Evolutionary conservation across 2,329 filamentous ascomycete genomes (phyloP).

Genomic region (Colletotrichum sp.): DNA sequence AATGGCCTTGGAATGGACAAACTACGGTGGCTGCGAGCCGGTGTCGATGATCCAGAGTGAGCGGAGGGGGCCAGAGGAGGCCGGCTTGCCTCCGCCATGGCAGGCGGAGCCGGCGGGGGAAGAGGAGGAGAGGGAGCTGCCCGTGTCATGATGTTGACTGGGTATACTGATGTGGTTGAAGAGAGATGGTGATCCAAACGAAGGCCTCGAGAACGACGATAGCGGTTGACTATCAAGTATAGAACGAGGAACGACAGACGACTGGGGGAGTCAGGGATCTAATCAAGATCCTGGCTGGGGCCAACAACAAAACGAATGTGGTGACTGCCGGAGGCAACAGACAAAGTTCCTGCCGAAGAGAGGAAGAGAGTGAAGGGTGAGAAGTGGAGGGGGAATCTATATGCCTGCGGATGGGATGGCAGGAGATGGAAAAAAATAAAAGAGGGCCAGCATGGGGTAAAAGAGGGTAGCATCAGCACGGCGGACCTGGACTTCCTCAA

Average conservation of each 20-base stretch:
- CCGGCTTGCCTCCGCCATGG: conserved; percentile 1
- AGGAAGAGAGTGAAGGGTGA: conserved; percentile 1
- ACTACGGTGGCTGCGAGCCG: conserved; percentile 17
- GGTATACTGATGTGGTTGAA: not conserved
- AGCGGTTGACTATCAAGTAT: not conserved
- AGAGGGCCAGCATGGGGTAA: conserved; percentile 17
- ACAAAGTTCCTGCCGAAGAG: conserved; percentile 8
- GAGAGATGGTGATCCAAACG: not conserved
- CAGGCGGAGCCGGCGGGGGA: not conserved
- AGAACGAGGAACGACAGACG: conserved; percentile 2
- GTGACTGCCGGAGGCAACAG: conserved; percentile 21
- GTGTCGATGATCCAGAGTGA: not conserved
- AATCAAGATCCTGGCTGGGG: conserved; percentile 13
- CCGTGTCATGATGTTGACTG: not conserved
- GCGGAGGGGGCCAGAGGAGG: not conserved
- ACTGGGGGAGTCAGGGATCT: conserved; percentile 7
- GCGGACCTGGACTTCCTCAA: conserved; percentile 6
- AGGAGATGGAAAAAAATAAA: not conserved
- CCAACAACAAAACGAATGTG: conserved; percentile 21
- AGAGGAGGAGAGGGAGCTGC: not conserved
- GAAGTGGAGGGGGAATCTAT: conserved; percentile 18
- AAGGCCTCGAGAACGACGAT: not conserved
- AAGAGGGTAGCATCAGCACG: conserved; percentile 11
- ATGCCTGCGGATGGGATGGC: conserved; percentile 2
- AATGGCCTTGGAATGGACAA: conserved; percentile 14